Evolutionary conservation across 176 grass and related monocot species (phyloP).

Genomic region (Ensete ventricosum): DNA sequence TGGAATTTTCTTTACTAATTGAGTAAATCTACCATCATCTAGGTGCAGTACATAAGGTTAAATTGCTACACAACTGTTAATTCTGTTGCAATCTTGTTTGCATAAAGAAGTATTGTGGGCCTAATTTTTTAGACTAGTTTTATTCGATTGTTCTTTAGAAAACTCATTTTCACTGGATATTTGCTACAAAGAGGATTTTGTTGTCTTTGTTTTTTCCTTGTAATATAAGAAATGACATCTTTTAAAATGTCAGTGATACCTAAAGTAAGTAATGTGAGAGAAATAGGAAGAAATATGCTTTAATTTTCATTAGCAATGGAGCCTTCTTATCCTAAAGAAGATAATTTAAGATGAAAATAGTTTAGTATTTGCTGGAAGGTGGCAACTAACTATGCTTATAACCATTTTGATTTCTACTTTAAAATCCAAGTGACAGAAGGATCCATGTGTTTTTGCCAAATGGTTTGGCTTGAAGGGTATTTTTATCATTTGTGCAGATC

Average conservation of each 20-base stretch:
- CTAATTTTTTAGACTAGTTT: neutral
- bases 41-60: neutral
- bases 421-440: neutral
- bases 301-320: no score
- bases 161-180: no score
- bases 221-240: no score
- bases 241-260: neutral
- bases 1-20: neutral
- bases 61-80: neutral
- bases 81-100: neutral
- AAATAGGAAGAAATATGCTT: neutral
- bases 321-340: neutral
- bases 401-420: neutral
- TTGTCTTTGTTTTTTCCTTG: no score
- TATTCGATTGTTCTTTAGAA: neutral
- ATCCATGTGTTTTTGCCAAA: neutral
- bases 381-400: neutral
- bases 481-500: conserved; percentile 1
- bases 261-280: neutral
- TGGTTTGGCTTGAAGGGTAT: neutral
- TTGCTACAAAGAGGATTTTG: no score
- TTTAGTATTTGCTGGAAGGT: neutral
- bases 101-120: neutral
- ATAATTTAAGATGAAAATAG: conserved; percentile 2
- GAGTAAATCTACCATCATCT: neutral